Evolutionary conservation across 306 rosid species (phyloP).

Genomic region (Cicer arietinum): DNA sequence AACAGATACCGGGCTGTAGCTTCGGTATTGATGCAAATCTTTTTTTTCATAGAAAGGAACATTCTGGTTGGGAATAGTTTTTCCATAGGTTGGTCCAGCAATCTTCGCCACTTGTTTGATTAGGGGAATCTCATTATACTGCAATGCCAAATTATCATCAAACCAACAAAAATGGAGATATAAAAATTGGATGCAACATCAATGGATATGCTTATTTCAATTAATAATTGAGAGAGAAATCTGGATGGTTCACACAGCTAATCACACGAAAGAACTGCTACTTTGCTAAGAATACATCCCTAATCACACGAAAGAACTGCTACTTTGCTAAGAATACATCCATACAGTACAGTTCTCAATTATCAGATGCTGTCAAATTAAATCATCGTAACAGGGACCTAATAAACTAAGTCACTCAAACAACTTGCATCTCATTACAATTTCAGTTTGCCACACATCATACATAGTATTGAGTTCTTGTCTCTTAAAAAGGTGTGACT

Average conservation of each 20-base stretch:
- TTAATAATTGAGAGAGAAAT: constrained; percentile 32
- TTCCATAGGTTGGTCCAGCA: constrained; percentile 45
- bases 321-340: constrained; percentile 20
- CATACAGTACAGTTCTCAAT: constrained; percentile 18
- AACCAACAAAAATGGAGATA: constrained; percentile 4
- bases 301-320: constrained; percentile 19
- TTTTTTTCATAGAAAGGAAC: constrained; percentile 50
- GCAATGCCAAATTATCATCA: constrained; percentile 47
- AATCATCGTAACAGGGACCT: constrained; percentile 35
- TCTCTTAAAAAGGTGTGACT: not conserved
- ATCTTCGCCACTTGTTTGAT: constrained; percentile 35
- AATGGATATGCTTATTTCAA: constrained; percentile 18
- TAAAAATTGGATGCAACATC: constrained; percentile 38
- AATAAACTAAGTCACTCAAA: constrained; percentile 21
- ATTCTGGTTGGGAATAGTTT: constrained; percentile 40
- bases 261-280: constrained; percentile 19
- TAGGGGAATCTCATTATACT: constrained; percentile 46
- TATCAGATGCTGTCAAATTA: constrained; percentile 11
- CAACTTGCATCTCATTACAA: constrained; percentile 11
- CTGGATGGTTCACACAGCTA: constrained; percentile 24
- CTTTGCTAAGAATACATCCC: constrained; percentile 23
- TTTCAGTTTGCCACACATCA: constrained; percentile 18
- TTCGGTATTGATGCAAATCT: constrained; percentile 51
- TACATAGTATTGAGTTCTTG: not conserved
- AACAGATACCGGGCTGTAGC: constrained; percentile 76